A percentile compares a stretch with the other conserved stretches of the same genome.
Evolutionary conservation across 345 rosid genomes (phyloP).

Genomic region (Syzygium aromaticum): DNA sequence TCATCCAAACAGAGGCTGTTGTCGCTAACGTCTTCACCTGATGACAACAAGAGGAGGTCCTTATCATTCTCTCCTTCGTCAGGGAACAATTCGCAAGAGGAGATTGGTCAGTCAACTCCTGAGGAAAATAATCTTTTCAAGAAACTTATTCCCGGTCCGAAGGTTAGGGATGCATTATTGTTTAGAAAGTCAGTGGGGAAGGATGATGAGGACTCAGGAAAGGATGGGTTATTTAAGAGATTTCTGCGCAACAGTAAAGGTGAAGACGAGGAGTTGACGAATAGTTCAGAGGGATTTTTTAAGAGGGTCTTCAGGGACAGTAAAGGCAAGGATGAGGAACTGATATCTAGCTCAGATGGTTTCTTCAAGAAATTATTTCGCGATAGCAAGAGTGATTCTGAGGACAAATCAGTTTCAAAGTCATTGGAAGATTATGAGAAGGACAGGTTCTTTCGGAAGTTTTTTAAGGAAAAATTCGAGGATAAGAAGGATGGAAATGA

Average conservation of each 20-base stretch:
- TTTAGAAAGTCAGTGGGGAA: conserved; percentile 92
- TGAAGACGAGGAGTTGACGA: conserved; percentile 73
- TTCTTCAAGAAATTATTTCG: conserved; percentile 73
- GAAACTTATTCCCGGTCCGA: conserved; percentile 88
- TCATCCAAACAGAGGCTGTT: conserved; percentile 87
- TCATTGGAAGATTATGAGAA: conserved; percentile 71
- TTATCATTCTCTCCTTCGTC: conserved; percentile 60
- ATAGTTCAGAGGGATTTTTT: conserved; percentile 68
- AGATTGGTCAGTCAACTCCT: conserved; percentile 47
- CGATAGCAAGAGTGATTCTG: conserved; percentile 46
- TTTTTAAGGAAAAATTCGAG: conserved; percentile 68
- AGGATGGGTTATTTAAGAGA: conserved; percentile 96
- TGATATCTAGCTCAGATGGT: conserved; percentile 60
- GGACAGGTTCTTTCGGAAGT: conserved; percentile 79
- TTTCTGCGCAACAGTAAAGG: conserved; percentile 69
- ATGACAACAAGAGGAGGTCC: conserved; percentile 42
- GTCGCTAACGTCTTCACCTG: conserved; percentile 78
- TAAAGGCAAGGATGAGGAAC: conserved; percentile 62
- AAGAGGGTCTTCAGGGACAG: conserved; percentile 67
- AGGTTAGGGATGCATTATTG: conserved; percentile 87
- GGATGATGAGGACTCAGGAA: conserved; percentile 84
- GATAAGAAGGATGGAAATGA: conserved; percentile 72
- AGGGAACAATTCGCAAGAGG: conserved; percentile 55
- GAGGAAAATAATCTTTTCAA: conserved; percentile 86
- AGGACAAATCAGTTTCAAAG: conserved; percentile 37